phyloP scores from a whole-genome alignment of 306 rosid species.

The Corylus heterophylla region DNA sequence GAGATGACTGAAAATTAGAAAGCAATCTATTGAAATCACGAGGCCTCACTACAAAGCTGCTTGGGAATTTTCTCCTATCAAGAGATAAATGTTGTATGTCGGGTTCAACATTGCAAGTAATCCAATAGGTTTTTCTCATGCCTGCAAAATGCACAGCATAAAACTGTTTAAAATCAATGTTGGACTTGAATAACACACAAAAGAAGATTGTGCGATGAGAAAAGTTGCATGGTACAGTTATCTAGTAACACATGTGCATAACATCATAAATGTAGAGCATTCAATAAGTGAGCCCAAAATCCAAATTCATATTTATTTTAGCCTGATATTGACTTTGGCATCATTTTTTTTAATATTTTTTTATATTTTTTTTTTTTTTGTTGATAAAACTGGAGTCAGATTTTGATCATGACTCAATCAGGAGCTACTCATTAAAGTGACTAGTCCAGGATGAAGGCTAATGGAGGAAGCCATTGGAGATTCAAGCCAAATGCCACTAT shows the following conservation, averaged over 20 bases:
- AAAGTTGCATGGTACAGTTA: neutral
- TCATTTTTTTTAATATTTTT: too few relatives aligned
- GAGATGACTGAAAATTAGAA: constrained; percentile 85
- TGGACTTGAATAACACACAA: neutral
- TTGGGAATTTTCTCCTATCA: constrained; percentile 74
- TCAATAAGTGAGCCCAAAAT: neutral
- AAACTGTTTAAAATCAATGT: constrained; percentile 4
- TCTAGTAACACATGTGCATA: neutral
- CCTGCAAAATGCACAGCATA: constrained; percentile 52
- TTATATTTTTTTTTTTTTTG: too few relatives aligned
- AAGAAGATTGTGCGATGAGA: neutral
- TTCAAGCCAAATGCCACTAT: neutral
- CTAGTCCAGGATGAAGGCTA: neutral
- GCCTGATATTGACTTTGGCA: neutral
- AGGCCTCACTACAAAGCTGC: constrained; percentile 85
- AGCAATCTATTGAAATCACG: constrained; percentile 87
- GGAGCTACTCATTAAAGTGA: neutral
- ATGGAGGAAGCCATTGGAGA: neutral
- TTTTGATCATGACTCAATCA: neutral
- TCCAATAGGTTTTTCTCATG: constrained; percentile 80
- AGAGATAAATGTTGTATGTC: constrained; percentile 85
- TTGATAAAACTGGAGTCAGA: too few relatives aligned
- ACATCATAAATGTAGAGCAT: neutral
- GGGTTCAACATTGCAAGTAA: constrained; percentile 86
- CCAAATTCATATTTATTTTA: neutral